Conservation (phyloP, 495 filamentous ascomycete species). For the Lichenothelia convexa region DNA sequence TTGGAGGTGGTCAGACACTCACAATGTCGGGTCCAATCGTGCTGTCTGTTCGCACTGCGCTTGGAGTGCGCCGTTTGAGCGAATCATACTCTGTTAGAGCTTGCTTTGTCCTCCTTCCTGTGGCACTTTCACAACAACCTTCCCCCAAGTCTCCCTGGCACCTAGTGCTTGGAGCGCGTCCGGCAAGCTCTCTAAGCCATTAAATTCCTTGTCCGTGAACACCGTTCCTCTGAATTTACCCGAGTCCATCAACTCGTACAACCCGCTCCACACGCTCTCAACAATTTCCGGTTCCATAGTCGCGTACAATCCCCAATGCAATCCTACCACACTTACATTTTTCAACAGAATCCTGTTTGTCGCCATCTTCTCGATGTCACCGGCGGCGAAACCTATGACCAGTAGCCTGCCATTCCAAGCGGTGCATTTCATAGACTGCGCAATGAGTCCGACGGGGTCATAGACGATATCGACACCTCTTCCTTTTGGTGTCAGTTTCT, state of each 20-base stretch:
- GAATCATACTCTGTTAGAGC: too few relatives aligned
- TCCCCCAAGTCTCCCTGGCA: slow-evolving; percentile 76
- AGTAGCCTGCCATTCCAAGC: slow-evolving; percentile 80
- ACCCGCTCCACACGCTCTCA: slow-evolving; percentile 56
- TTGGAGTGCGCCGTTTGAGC: too few relatives aligned
- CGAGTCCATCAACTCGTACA: slow-evolving; percentile 55
- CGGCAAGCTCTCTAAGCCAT: slow-evolving; percentile 63
- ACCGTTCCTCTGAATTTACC: slow-evolving; percentile 70
- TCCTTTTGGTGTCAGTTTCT: slow-evolving; percentile 50
- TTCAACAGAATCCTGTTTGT: slow-evolving; percentile 85
- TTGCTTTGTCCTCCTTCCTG: slow-evolving; percentile 42
- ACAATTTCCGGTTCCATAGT: slow-evolving; percentile 54
- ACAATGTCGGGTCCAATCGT: too few relatives aligned
- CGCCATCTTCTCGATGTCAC: slow-evolving; percentile 76
- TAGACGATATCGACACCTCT: slow-evolving; percentile 77
- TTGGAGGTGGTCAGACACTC: too few relatives aligned
- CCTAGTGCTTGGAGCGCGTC: slow-evolving; percentile 62
- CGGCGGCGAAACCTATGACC: slow-evolving; percentile 80
- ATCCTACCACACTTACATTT: slow-evolving; percentile 76
- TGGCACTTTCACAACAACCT: slow-evolving; percentile 82
- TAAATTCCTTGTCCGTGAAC: slow-evolving; percentile 64
- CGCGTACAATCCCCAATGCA: slow-evolving; percentile 83
- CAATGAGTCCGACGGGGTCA: slow-evolving; percentile 78
- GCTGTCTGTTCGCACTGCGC: too few relatives aligned
- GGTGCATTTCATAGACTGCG: slow-evolving; percentile 65